Evolutionary conservation across 2,329 filamentous ascomycete species (phyloP), one percentile per base, ranked within the genome.

Genomic region (Fusarium miscanthi): DNA sequence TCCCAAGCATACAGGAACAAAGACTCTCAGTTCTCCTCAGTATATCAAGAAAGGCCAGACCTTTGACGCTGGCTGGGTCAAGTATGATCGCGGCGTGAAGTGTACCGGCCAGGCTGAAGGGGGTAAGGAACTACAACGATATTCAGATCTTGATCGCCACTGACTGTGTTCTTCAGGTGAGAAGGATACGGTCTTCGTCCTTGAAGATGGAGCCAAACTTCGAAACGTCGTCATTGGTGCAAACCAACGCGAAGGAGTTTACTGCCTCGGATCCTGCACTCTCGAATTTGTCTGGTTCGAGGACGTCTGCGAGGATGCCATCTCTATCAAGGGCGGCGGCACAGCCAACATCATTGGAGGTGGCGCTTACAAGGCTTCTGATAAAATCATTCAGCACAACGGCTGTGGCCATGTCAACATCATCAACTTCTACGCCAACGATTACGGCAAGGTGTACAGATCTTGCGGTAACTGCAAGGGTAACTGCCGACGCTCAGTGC

Each of bases 281-380:
- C 74, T 85, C 13, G 78, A 83, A 70, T 84, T 82, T n/a, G 85
- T 86, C 45, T 87, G 85, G 85, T 87, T 85, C 65, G 81, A 83
- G 59, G 82, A 85, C 33, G 84, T 86, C 52, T 85, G 84, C 66
- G 84, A 85, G 61, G 76, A 77, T 19, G 70, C 70, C 11, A 73
- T 73, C 38, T 58, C 70, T 0, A 70, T 73, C 42, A 70, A 71
- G 19, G 70, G 70, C 17, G 77, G 80, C 53, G 79, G 80, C 10
- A 72, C 69, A 19, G 78, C 83, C 43, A 81, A 80, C 70, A 83
- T 85, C 53, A 81, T 80, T 31, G 83, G 83, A 11, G 85, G 85
- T 21, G 85, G 85, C 45, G 85, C 85, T 1, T 83, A 81, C 51
- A 78, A 83, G 33, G 85, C 84, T 8, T 56, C 72, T 0, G 85